phyloP scores from a whole-genome alignment of 768 basidiomycete genomes.

The Ramaria sp. region DNA sequence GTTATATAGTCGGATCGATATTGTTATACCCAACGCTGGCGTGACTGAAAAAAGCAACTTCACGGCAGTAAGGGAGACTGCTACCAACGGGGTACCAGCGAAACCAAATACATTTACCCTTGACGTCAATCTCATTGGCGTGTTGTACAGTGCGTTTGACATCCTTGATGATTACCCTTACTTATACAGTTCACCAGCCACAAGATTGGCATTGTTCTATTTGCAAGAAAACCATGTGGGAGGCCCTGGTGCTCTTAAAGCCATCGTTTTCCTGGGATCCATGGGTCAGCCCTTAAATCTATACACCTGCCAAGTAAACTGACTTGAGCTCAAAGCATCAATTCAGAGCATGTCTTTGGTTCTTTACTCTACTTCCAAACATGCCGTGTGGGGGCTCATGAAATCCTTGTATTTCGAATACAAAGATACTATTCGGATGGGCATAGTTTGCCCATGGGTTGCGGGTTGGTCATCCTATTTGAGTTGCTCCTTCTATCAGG shows the following conservation, averaged over 20 bases:
- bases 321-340: slow-evolving; percentile 28
- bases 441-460: slow-evolving; percentile 42
- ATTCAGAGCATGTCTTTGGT: slow-evolving; percentile 34
- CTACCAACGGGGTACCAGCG: slow-evolving; percentile 27
- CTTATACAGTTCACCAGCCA: slow-evolving; percentile 22
- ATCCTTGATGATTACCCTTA: not conserved
- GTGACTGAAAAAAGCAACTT: not conserved
- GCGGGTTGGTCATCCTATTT: slow-evolving; percentile 25
- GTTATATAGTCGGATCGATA: slow-evolving; percentile 38
- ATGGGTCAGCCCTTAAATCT: slow-evolving; percentile 28
- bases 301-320: not conserved
- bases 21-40: slow-evolving; percentile 30
- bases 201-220: slow-evolving; percentile 41
- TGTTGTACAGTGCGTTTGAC: slow-evolving; percentile 32
- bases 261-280: slow-evolving; percentile 42
- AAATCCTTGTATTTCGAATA: slow-evolving; percentile 31
- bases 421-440: slow-evolving; percentile 31
- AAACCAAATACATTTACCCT: slow-evolving; percentile 34
- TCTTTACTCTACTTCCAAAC: slow-evolving; percentile 43
- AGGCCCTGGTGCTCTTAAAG: slow-evolving; percentile 30
- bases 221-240: slow-evolving; percentile 25
- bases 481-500: not conserved
- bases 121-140: slow-evolving; percentile 38
- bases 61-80: not conserved
- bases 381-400: slow-evolving; percentile 43